These are phyloP conservation scores for Eimeria zaria DNA, from an alignment of 169 alveolate genomes.

Conservation along the genomic window DNA sequence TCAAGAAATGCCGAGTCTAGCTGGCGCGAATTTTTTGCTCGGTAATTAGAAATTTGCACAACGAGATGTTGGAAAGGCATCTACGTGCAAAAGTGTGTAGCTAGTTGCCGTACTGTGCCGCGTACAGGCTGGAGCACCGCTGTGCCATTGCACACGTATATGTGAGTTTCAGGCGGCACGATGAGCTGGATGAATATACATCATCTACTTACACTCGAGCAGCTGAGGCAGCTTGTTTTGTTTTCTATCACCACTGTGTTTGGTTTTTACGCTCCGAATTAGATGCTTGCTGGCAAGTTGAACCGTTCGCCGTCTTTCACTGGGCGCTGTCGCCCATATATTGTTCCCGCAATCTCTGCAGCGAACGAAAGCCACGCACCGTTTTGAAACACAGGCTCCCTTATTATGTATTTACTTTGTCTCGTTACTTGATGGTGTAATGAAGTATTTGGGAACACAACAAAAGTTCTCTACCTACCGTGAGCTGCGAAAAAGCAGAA, in stretches of 20 bases:
- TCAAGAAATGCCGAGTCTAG: background rate
- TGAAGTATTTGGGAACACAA: background rate
- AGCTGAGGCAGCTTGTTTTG: background rate
- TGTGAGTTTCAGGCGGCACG: background rate
- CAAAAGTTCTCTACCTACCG: background rate
- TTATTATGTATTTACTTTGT: background rate
- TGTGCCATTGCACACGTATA: background rate
- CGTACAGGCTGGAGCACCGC: background rate
- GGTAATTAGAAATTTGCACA: background rate
- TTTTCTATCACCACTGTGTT: background rate
- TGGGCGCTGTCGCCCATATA: background rate
- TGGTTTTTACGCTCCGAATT: background rate
- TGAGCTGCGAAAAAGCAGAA: background rate
- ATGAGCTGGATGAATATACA: background rate
- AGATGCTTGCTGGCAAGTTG: background rate
- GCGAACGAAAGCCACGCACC: background rate
- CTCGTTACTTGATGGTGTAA: background rate
- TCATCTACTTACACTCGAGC: background rate
- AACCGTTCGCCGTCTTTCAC: background rate
- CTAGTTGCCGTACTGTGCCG: background rate
- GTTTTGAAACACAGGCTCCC: background rate
- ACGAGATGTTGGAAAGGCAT: background rate
- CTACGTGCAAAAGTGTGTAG: background rate
- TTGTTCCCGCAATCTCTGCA: background rate
- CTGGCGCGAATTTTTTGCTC: background rate